Base-by-base conservation (phyloP, 768 basidiomycete species). In the Rhizopogon vinicolor region DNA sequence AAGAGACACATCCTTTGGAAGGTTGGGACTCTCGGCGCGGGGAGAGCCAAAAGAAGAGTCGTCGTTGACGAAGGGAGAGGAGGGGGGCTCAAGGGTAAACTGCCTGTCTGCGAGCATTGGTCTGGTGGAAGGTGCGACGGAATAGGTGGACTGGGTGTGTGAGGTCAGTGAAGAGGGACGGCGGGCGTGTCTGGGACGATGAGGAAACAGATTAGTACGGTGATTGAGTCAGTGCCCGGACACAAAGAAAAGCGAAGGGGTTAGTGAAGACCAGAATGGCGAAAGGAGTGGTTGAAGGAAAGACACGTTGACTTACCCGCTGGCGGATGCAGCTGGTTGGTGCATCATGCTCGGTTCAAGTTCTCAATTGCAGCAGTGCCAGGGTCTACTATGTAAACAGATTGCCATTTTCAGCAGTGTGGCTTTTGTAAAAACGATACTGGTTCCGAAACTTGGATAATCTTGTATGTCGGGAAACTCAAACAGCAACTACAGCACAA, bases 81-180 rank as follows among this genome's bases (percentile, higher is more conserved):
- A 57, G 49, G 77, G 76, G 33, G 75, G 74, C 42, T 75, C 73
- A 59, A 78, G 73, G 54, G 69, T 60, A 49, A 37, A 5, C 40
- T 63, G 57, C 71, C 70, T 66, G 58, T 66, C 63, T 64, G 75
- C 54, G 60, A 75, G 75, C 60, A 80, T 78, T 62, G 78, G 77
- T 45, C 76, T 74, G 41, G 80, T 78, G 35, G 80, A 79, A 49
- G 72, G 72, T 19, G 80, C 68, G 16, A 70, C 66, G 9, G 81
- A 81, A 65, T 77, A 71, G 8, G 75, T 66, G 16, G 78, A 80
- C 56, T 71, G 71, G 13, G 74, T 65, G 63, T 69, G 58, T 22
- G 70, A 68, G 57, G 60, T 59, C 54, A 78, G 56, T 3, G 80
- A 81, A 39, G 72, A 63, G 2, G 65, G 54, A 37, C 41, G 54